phyloP scores from a whole-genome alignment of 768 basidiomycete genomes.

The Agrocybe pediades region DNA sequence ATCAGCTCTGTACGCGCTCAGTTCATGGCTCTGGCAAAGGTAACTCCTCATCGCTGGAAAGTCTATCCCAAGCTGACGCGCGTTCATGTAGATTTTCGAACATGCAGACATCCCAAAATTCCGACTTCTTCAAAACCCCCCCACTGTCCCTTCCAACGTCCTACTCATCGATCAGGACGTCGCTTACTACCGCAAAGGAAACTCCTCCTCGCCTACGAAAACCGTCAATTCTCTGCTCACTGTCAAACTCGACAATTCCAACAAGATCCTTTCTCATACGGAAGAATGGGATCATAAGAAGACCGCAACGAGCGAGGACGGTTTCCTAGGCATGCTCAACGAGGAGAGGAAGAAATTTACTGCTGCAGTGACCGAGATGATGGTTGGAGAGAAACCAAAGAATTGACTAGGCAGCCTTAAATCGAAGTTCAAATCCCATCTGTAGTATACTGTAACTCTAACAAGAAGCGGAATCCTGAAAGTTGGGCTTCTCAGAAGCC shows the following conservation, averaged over 20 bases:
- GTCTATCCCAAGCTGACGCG: not conserved
- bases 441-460: too few relatives aligned
- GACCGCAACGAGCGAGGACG: conserved; percentile 37
- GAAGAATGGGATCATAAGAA: conserved; percentile 49
- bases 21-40: conserved; percentile 47
- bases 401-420: not conserved
- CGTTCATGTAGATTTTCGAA: conserved; percentile 36
- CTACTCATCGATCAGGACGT: conserved; percentile 52
- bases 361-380: conserved; percentile 34
- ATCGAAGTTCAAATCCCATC: too few relatives aligned
- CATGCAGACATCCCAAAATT: conserved; percentile 44
- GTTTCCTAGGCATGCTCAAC: conserved; percentile 45
- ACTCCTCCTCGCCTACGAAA: conserved; percentile 42
- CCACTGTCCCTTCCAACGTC: conserved; percentile 33
- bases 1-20: conserved; percentile 40
- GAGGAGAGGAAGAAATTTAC: conserved; percentile 46
- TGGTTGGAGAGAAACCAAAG: conserved; percentile 24
- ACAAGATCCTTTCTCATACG: conserved; percentile 38
- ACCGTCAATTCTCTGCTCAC: conserved; percentile 45
- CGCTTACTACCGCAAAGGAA: conserved; percentile 39
- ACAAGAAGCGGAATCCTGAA: too few relatives aligned
- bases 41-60: conserved; percentile 2
- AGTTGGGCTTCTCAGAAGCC: conserved; percentile 37
- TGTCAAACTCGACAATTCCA: conserved; percentile 35
- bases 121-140: conserved; percentile 41